phyloP scores from a whole-genome alignment of 2,329 filamentous ascomycete genomes.

The Beauveria asiatica region DNA sequence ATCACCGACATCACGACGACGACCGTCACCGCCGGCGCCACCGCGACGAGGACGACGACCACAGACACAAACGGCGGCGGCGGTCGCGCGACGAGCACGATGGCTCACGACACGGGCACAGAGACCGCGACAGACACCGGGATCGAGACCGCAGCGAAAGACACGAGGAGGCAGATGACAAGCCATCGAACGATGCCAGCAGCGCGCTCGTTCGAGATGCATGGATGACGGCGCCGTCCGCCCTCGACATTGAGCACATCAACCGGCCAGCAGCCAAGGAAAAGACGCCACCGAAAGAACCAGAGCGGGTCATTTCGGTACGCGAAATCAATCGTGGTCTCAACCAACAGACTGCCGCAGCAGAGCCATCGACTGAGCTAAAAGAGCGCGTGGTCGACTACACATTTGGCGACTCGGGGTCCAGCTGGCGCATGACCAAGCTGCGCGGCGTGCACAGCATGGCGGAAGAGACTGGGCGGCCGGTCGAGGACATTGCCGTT shows the following conservation, averaged over 20 bases:
- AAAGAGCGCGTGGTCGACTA: slow-evolving; percentile 58
- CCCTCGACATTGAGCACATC: slow-evolving; percentile 76
- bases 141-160: slow-evolving; percentile 20
- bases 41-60: slow-evolving; percentile 28
- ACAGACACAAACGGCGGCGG: slow-evolving; percentile 24
- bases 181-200: slow-evolving; percentile 33
- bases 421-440: slow-evolving; percentile 94
- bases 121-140: slow-evolving; percentile 21
- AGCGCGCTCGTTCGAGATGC: slow-evolving; percentile 52
- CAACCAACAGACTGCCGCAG: slow-evolving; percentile 28
- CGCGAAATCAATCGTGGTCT: slow-evolving; percentile 70
- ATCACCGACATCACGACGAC: slow-evolving; percentile 17
- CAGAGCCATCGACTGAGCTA: slow-evolving; percentile 23
- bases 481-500: slow-evolving; percentile 72
- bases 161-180: slow-evolving; percentile 34
- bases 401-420: slow-evolving; percentile 80
- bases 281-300: slow-evolving; percentile 45
- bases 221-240: slow-evolving; percentile 89
- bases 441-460: slow-evolving; percentile 76
- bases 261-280: slow-evolving; percentile 48
- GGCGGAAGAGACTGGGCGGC: slow-evolving; percentile 63
- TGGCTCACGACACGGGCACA: slow-evolving; percentile 51
- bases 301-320: slow-evolving; percentile 64
- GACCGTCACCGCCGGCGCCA: slow-evolving; percentile 31
- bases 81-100: slow-evolving; percentile 41